Conservation (phyloP, 257 asterid species). For the Forsythia suspensa region DNA sequence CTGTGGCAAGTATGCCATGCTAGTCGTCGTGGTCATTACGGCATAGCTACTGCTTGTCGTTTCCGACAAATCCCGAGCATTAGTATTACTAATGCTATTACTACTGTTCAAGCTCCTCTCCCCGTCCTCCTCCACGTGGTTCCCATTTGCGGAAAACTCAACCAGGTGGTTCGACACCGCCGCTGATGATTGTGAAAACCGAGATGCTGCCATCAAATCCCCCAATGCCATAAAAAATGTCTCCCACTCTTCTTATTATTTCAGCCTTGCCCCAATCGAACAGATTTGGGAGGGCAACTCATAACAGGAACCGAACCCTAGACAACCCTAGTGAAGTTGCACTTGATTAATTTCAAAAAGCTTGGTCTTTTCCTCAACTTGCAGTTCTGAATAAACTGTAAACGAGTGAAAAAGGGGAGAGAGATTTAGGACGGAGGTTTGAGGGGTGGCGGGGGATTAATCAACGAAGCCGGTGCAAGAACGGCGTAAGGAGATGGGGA, state of each 20-base stretch:
- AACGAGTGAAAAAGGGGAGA: not conserved
- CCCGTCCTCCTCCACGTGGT: constrained; percentile 51
- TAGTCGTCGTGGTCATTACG: constrained; percentile 62
- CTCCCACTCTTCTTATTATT: constrained; percentile 4
- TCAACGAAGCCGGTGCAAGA: constrained; percentile 70
- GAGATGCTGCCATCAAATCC: constrained; percentile 90
- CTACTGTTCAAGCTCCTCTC: constrained; percentile 50
- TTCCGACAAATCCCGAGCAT: constrained; percentile 60
- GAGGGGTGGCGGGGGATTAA: constrained; percentile 33
- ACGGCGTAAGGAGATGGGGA: constrained; percentile 45
- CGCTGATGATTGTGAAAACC: constrained; percentile 82
- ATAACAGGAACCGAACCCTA: constrained; percentile 56
- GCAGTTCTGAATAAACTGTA: constrained; percentile 13
- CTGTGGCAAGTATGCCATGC: constrained; percentile 92
- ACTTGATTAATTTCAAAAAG: constrained; percentile 21
- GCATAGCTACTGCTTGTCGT: constrained; percentile 63
- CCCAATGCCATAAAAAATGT: constrained; percentile 89
- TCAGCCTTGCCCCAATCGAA: constrained; percentile 89
- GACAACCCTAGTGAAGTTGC: constrained; percentile 14
- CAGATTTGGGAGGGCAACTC: constrained; percentile 67
- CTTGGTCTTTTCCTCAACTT: constrained; percentile 2
- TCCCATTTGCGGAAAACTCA: constrained; percentile 51
- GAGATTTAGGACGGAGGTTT: constrained; percentile 22
- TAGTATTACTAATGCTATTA: constrained; percentile 26
- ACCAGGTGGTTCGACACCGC: constrained; percentile 69